Conservation (phyloP, 1,139 yeast genomes). For the Taphrina betulina region DNA sequence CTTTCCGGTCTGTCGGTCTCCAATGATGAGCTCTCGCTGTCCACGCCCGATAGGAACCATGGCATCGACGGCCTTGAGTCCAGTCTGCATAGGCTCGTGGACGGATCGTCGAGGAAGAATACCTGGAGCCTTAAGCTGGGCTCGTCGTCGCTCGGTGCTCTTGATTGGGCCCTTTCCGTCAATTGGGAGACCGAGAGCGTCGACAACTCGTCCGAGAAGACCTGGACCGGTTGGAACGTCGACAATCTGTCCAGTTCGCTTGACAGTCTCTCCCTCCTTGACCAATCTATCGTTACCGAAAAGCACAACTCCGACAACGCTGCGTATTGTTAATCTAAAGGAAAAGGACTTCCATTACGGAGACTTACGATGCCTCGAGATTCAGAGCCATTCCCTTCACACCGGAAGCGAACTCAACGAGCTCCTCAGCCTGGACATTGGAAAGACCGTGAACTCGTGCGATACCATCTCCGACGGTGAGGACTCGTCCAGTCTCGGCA, state of each 20-base stretch:
- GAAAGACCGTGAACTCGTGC: constrained; percentile 99
- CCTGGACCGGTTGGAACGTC: constrained; percentile 99
- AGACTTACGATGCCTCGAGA: constrained; percentile 75
- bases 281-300: constrained; percentile 99
- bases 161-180: constrained; percentile 99
- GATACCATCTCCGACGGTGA: constrained; percentile 99
- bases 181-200: constrained; percentile 98
- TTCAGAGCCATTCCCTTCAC: constrained; percentile 99
- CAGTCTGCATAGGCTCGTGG: constrained; percentile 99
- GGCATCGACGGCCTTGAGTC: constrained; percentile 98
- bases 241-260: constrained; percentile 99
- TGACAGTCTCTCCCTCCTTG: constrained; percentile 99
- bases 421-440: constrained; percentile 99
- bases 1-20: constrained; percentile 99
- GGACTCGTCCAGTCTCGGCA: constrained; percentile 99
- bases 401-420: constrained; percentile 99
- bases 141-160: constrained; percentile 82
- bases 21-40: constrained; percentile 99
- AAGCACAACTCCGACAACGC: constrained; percentile 91
- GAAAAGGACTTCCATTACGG: constrained; percentile 43
- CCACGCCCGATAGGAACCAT: constrained; percentile 99
- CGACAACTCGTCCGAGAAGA: constrained; percentile 98
- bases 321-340: constrained; percentile 47
- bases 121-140: constrained; percentile 99
- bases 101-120: constrained; percentile 99